Evolutionary conservation across 768 basidiomycete species (phyloP).

Genomic region (Hygrocybe coccinea): DNA sequence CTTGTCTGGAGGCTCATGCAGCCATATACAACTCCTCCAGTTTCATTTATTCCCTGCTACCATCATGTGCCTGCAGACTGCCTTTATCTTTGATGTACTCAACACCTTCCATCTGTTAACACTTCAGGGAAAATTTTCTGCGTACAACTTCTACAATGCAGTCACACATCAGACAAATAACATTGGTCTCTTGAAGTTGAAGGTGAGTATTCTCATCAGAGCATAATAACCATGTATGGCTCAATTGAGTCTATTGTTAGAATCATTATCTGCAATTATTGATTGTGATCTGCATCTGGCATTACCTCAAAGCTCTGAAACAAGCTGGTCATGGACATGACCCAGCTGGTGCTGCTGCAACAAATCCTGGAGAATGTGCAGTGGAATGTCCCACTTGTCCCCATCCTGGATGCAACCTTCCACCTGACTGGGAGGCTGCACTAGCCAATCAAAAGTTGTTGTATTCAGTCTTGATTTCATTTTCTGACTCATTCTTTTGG

Average conservation of each 20-base stretch:
- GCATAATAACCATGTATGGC: not conserved
- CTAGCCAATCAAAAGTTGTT: not conserved
- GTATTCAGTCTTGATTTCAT: not conserved
- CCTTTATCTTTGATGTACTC: slow-evolving; percentile 5
- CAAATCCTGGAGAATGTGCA: slow-evolving; percentile 15
- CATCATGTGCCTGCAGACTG: not conserved
- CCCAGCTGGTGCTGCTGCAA: slow-evolving; percentile 1
- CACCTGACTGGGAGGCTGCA: slow-evolving; percentile 10
- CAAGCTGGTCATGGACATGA: slow-evolving; percentile 19
- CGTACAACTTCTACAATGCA: slow-evolving; percentile 4
- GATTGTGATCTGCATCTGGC: not conserved
- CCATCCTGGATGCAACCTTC: slow-evolving; percentile 18
- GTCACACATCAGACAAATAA: slow-evolving; percentile 5
- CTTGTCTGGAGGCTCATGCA: not conserved
- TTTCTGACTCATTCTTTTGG: slow-evolving; percentile 11
- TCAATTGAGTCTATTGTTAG: not conserved
- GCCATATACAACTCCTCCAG: slow-evolving; percentile 6
- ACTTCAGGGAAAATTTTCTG: slow-evolving; percentile 4
- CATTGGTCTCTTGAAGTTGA: not conserved
- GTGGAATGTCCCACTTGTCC: slow-evolving; percentile 26
- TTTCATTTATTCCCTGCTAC: slow-evolving; percentile 5
- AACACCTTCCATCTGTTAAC: slow-evolving; percentile 7
- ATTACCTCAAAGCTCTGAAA: slow-evolving; percentile 11
- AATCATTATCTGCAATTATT: not conserved
- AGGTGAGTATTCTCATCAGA: not conserved